Conservation (phyloP, 2,329 filamentous ascomycete genomes). For the Botrytis hyacinthi region DNA sequence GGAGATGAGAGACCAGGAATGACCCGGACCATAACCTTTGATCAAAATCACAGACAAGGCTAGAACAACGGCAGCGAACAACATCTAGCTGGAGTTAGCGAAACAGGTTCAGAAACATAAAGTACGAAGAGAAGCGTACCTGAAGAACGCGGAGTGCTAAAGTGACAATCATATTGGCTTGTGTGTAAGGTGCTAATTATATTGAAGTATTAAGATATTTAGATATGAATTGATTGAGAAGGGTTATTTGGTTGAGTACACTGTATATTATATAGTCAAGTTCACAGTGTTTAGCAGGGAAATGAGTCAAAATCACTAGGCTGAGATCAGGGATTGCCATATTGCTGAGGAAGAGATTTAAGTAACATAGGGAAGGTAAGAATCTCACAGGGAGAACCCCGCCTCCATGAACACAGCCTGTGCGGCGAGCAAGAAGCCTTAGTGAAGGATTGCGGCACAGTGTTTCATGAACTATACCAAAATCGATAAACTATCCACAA, state of each 20-base stretch:
- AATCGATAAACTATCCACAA: neutral
- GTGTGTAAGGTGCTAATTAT: slow-evolving; percentile 7
- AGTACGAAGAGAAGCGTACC: slow-evolving; percentile 14
- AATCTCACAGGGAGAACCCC: neutral
- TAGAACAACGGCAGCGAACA: slow-evolving; percentile 32
- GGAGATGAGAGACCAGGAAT: slow-evolving; percentile 26
- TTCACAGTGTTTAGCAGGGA: neutral
- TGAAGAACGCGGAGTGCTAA: slow-evolving; percentile 28
- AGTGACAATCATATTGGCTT: slow-evolving; percentile 31
- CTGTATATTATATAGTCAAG: slow-evolving; percentile 10
- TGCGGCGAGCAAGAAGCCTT: slow-evolving; percentile 7
- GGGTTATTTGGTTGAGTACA: slow-evolving; percentile 1
- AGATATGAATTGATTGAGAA: neutral
- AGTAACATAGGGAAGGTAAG: neutral
- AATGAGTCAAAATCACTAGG: slow-evolving; percentile 8
- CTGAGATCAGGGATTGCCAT: slow-evolving; percentile 8
- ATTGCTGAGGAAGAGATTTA: neutral
- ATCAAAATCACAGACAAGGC: slow-evolving; percentile 32
- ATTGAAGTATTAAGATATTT: neutral
- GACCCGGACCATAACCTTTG: slow-evolving; percentile 28
- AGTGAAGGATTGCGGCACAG: slow-evolving; percentile 27
- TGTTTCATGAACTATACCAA: slow-evolving; percentile 18
- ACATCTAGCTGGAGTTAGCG: slow-evolving; percentile 22
- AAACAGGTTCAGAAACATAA: no score
- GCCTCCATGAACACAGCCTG: neutral